Base-by-base conservation (phyloP, 1,139 yeast genomes). In the Suhomyces chickasaworum region DNA sequence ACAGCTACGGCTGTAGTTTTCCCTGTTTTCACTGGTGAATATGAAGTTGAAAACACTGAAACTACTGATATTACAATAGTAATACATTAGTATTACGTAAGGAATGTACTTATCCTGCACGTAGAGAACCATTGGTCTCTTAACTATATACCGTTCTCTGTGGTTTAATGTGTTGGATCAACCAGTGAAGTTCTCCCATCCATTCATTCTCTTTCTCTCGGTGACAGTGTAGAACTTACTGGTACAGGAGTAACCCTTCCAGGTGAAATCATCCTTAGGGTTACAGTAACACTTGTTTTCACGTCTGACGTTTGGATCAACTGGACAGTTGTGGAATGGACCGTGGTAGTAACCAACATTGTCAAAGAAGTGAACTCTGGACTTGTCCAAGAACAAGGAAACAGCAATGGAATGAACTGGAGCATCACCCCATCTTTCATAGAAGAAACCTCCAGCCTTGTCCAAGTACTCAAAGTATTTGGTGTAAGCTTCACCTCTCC, bases 391-490 rank as follows among this genome's bases (percentile, higher is more conserved):
- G 66, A 89, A 83, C 50, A 88, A 69, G 3, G 91, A 73, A n/a
- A 87, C 96, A 12, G 93, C 96, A 58, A 89, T 81, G 12, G 95
- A 86, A 63, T 89, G 96, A 33, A 89, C 84, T 32, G 96, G 96
- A 10, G 96, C 96, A 67, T 88, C 96, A 50, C 96, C 96, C 95
- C 96, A 89, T 63, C 96, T 78, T 69, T 89, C 96, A 64, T 89
- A 89, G 68, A 85, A 89, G 70, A 89, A 89, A 4, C 96, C 96
- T 59, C 96, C 96, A 13, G 86, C 79, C 54, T 80, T 68, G 64
- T 88, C 96, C 57, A 88, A 77, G 60, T 75, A 72, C 29, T 86
- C 85, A 57, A 88, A 89, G 65, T 84, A 88, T 42, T 77, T 75
- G 45, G 69, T 65, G 64, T 87, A 88, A 15, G 88, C 88, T 43